Conservation (phyloP, 1,284 basidiomycete genomes). For the Heterobasidion annosum region DNA sequence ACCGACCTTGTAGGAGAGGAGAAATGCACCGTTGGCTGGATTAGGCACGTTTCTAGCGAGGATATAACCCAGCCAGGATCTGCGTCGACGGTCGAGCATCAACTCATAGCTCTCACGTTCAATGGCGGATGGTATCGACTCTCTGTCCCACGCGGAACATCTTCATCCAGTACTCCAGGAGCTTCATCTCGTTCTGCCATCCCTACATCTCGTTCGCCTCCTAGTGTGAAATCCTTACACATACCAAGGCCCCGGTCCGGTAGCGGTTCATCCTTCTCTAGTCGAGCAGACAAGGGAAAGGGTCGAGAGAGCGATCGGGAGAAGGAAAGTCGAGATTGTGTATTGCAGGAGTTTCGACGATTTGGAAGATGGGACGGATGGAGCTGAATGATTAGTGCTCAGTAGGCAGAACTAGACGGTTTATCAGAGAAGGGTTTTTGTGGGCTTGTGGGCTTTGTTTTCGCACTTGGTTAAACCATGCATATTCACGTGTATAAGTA, state of each 20-base stretch:
- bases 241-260: constrained; percentile 35
- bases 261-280: constrained; percentile 41
- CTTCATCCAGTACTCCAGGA: constrained; percentile 11
- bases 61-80: constrained; percentile 21
- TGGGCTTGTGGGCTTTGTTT: constrained; percentile 3
- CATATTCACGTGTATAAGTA: constrained; percentile 14
- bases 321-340: constrained; percentile 57
- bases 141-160: constrained; percentile 38
- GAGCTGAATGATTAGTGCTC: constrained; percentile 30
- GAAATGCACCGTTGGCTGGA: constrained; percentile 80
- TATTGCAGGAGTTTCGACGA: constrained; percentile 65
- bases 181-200: constrained; percentile 8
- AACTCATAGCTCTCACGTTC: constrained; percentile 80
- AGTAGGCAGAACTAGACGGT: no score
- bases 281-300: constrained; percentile 50
- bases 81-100: constrained; percentile 40
- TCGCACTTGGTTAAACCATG: background rate
- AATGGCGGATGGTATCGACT: constrained; percentile 92
- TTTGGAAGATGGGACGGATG: constrained; percentile 84
- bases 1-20: constrained; percentile 72
- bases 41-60: constrained; percentile 28
- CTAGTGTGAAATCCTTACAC: constrained; percentile 25
- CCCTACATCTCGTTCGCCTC: constrained; percentile 29
- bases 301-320: constrained; percentile 51
- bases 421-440: background rate